phyloP scores from a whole-genome alignment of 495 filamentous ascomycete species.

The Niebla homalea region DNA sequence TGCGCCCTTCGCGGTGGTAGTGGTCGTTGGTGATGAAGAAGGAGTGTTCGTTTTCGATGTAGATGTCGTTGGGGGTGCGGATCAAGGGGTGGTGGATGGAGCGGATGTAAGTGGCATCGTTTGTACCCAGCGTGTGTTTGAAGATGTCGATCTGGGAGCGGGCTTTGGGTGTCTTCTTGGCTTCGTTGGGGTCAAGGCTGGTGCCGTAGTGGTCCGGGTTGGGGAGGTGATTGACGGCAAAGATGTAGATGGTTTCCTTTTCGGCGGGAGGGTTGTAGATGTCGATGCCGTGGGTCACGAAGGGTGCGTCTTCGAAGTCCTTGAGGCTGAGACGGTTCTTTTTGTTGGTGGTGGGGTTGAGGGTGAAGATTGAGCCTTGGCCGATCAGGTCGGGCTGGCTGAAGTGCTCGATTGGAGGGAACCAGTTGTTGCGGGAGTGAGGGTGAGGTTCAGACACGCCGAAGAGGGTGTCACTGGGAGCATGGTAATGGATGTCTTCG shows the following conservation, averaged over 20 bases:
- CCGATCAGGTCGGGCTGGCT: slow-evolving; percentile 20
- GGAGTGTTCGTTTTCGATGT: slow-evolving; percentile 31
- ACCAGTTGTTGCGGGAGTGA: slow-evolving; percentile 39
- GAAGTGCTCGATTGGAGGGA: slow-evolving; percentile 35
- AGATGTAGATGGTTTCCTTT: slow-evolving; percentile 41
- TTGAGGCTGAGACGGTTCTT: slow-evolving; percentile 34
- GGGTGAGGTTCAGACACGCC: slow-evolving; percentile 41
- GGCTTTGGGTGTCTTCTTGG: slow-evolving; percentile 20
- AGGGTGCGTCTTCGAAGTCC: slow-evolving; percentile 35
- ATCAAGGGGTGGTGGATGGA: slow-evolving; percentile 33
- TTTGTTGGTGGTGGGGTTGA: slow-evolving; percentile 43
- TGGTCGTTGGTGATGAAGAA: slow-evolving; percentile 54
- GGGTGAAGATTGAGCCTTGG: slow-evolving; percentile 38
- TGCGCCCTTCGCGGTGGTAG: slow-evolving; percentile 32
- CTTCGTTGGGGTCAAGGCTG: not conserved
- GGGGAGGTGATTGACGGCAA: slow-evolving; percentile 44
- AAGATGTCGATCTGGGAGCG: slow-evolving; percentile 47
- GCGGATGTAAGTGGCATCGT: slow-evolving; percentile 28
- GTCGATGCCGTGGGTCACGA: slow-evolving; percentile 49
- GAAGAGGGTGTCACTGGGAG: slow-evolving; percentile 35
- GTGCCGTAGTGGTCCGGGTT: slow-evolving; percentile 27
- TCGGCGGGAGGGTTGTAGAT: slow-evolving; percentile 34
- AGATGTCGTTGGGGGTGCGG: slow-evolving; percentile 48
- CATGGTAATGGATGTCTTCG: slow-evolving; percentile 48
- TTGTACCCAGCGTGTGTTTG: slow-evolving; percentile 32